phyloP scores from a whole-genome alignment of 345 rosid genomes.

The Trapa bicornis region DNA sequence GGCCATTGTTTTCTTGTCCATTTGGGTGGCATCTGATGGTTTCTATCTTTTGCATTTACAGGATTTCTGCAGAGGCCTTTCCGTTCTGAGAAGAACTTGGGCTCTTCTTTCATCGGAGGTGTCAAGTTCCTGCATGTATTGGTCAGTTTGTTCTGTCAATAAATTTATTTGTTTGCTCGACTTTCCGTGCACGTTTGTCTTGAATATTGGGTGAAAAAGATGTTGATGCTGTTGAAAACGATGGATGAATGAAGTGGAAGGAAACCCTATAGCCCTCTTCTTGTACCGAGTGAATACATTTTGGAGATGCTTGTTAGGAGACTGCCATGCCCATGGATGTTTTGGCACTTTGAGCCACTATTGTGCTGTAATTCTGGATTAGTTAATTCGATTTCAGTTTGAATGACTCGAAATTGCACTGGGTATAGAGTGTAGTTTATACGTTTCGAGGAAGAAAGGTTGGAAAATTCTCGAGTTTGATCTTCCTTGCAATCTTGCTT shows the following conservation, averaged over 20 bases:
- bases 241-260: background rate
- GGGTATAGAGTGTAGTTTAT: too few species aligned
- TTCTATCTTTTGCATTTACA: background rate
- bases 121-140: background rate
- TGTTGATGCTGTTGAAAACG: background rate
- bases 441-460: too few species aligned
- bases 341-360: background rate
- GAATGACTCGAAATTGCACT: too few species aligned
- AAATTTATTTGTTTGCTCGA: background rate
- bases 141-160: background rate
- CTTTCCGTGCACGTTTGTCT: background rate
- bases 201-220: background rate
- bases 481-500: too few species aligned
- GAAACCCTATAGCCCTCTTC: background rate
- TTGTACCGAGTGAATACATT: too few species aligned
- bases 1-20: background rate
- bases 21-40: background rate
- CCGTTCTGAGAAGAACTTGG: background rate
- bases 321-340: too few species aligned
- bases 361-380: too few species aligned
- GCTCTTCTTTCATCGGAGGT: background rate
- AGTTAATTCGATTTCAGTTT: background rate
- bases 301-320: too few species aligned
- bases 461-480: too few species aligned
- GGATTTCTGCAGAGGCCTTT: background rate